Evolutionary conservation across 805 yeast species (phyloP), one percentile per base, ranked within the genome.

Genomic region (Wickerhamomyces sydowiorum): DNA sequence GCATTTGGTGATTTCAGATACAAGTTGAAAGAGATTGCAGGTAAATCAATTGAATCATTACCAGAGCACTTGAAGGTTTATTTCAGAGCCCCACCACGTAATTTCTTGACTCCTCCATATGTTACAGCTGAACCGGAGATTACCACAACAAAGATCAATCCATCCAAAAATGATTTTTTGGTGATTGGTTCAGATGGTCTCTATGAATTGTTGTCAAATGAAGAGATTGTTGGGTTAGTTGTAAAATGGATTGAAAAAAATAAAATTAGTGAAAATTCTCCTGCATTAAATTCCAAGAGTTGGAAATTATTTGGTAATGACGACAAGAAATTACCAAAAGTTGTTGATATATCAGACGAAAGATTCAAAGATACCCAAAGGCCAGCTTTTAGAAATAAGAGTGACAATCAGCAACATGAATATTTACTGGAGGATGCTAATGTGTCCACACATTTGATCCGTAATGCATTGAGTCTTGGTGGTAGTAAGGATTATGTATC

Each of bases 1-100:
- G 96, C 98, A 1, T 93, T 93, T 69, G 99, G 99, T 37, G 99
- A 93, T 62, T 95, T 96, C 45, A 76, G 96, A 47, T 93, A 88
- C 60, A 93, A 93, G 59, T 75, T 95, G 71, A 78, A 89, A 25
- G 69, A 71, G 29, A 45, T 68, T n/a, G 64, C 61, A 40, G 59
- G 82, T 53, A 47, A 64, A 40, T 46, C 65, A 0, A 52, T 66
- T 13, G 62, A 60, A 10, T 78, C 81, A 19, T 74, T 87, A 43
- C 97, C 95, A 55, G 82, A 82, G 37, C 82, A 86, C 52, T 73
- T 82, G 47, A 81, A 80, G 53, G 82, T 89, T 51, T 90, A 91
- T 59, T 95, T 96, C 28, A 75, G 91, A 58, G 76, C 86, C 20
- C 68, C 69, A 34, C 95, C 95, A 25, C 76, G 77, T 40, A 76